phyloP scores from a whole-genome alignment of 768 basidiomycete genomes.

The Boletus rufocinnamomeus region DNA sequence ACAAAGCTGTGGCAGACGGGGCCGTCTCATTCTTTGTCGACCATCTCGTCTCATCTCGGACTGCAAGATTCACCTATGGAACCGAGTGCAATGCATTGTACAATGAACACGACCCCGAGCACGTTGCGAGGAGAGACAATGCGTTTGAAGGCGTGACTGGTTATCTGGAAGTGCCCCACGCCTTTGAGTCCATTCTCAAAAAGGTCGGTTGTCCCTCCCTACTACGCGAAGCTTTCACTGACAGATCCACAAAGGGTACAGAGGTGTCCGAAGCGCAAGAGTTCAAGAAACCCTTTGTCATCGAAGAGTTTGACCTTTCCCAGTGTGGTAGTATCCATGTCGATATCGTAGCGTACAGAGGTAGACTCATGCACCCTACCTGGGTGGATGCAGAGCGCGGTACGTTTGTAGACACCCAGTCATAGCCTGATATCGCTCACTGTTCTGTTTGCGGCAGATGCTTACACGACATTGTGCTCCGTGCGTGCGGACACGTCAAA shows the following conservation, averaged over 20 bases:
- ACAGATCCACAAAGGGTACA: conserved; percentile 5
- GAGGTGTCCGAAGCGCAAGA: conserved; percentile 18
- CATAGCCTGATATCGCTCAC: not conserved
- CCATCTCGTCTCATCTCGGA: conserved; percentile 14
- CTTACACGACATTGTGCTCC: conserved; percentile 13
- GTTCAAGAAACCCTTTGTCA: conserved; percentile 16
- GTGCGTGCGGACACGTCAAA: conserved; percentile 17
- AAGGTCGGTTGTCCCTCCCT: conserved; percentile 1
- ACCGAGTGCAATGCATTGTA: conserved; percentile 17
- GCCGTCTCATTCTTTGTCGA: conserved; percentile 16
- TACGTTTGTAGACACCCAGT: not conserved
- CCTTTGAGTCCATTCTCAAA: conserved; percentile 14
- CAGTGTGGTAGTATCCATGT: conserved; percentile 17
- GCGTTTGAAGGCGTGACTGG: conserved; percentile 16
- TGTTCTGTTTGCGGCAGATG: not conserved
- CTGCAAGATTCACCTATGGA: conserved; percentile 17
- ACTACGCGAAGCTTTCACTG: not conserved
- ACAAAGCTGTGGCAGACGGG: conserved; percentile 19
- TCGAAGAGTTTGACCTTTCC: conserved; percentile 19
- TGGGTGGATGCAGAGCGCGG: conserved; percentile 14
- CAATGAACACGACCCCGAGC: conserved; percentile 11
- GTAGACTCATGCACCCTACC: not conserved
- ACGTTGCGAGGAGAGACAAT: conserved; percentile 3
- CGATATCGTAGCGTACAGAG: conserved; percentile 21
- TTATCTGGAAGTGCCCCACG: conserved; percentile 9